Percentiles rank a stretch among this genome's conserved stretches.
phyloP scores from a whole-genome alignment of 2,329 filamentous ascomycete genomes.

The Aspergillus viridinutans region DNA sequence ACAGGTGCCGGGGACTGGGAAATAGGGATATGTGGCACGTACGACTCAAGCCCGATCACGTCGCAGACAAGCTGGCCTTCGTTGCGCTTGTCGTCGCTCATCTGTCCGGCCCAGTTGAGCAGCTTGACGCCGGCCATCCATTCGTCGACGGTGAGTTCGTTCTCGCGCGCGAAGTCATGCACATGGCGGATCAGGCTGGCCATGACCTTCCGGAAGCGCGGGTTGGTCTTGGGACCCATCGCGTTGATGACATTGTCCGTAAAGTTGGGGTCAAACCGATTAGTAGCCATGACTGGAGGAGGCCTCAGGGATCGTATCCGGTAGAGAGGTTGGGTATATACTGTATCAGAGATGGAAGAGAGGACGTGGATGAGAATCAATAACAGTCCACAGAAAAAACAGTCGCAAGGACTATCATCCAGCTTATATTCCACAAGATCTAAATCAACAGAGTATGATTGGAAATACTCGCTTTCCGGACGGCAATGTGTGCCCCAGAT shows the following conservation, averaged over 20 bases:
- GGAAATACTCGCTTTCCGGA: slow-evolving; percentile 6
- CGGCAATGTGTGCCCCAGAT: not conserved
- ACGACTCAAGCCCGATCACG: slow-evolving; percentile 56
- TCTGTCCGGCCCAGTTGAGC: slow-evolving; percentile 60
- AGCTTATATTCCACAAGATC: not conserved
- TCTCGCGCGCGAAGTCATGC: slow-evolving; percentile 57
- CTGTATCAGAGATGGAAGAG: not conserved
- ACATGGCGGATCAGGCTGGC: slow-evolving; percentile 51
- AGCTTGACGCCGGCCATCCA: slow-evolving; percentile 55
- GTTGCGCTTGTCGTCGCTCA: slow-evolving; percentile 60
- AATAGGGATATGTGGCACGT: slow-evolving; percentile 16
- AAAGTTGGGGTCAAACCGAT: slow-evolving; percentile 45
- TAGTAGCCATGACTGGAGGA: slow-evolving; percentile 21
- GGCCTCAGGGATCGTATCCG: not conserved
- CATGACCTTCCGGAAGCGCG: slow-evolving; percentile 62
- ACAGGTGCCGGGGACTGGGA: not conserved
- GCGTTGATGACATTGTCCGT: slow-evolving; percentile 70
- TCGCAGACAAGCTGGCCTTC: slow-evolving; percentile 60
- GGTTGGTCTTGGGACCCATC: slow-evolving; percentile 66
- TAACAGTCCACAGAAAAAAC: not conserved
- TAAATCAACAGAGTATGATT: slow-evolving; percentile 1
- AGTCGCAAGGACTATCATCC: not conserved
- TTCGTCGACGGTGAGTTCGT: slow-evolving; percentile 56
- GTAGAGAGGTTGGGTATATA: not conserved
- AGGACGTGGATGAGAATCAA: slow-evolving; percentile 4